These are phyloP conservation scores for Backusella parvicylindrica DNA, from an alignment of 192 early-diverging fungal genomes.

Conservation along the genomic window DNA sequence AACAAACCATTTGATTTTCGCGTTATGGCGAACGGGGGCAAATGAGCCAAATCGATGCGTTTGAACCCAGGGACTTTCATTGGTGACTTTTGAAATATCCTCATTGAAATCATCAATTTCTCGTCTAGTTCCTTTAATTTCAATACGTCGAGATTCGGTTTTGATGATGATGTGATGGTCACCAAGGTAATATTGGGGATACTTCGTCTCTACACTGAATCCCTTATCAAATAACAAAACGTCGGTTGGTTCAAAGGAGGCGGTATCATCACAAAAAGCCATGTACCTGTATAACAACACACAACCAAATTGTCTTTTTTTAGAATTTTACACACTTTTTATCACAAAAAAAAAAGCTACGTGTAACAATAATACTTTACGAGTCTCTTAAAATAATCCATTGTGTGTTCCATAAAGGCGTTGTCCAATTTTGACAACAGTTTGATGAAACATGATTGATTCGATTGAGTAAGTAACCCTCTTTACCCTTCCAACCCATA, in stretches of 20 bases:
- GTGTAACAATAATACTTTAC: slow-evolving; percentile 9
- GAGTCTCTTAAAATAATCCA: slow-evolving; percentile 75
- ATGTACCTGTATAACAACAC: slow-evolving; percentile 28
- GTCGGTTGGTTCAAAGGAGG: slow-evolving; percentile 33
- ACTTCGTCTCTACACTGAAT: slow-evolving; percentile 27
- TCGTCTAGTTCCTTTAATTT: slow-evolving; percentile 62
- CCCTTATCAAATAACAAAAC: slow-evolving; percentile 51
- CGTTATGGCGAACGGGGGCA: slow-evolving; percentile 63
- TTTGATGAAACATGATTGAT: slow-evolving; percentile 46
- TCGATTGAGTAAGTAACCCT: slow-evolving; percentile 61
- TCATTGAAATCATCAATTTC: slow-evolving; percentile 60
- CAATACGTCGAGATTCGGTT: slow-evolving; percentile 57
- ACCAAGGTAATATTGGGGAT: slow-evolving; percentile 31
- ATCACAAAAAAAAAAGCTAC: background rate
- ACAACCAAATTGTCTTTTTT: background rate
- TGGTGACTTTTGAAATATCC: slow-evolving; percentile 52
- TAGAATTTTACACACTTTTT: background rate
- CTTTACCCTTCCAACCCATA: slow-evolving; percentile 82
- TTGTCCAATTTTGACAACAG: slow-evolving; percentile 31
- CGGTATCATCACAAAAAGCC: slow-evolving; percentile 39
- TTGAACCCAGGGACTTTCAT: slow-evolving; percentile 57
- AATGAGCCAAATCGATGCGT: slow-evolving; percentile 66
- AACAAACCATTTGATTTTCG: slow-evolving; percentile 67
- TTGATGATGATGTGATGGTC: slow-evolving; percentile 56
- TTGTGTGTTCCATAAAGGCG: slow-evolving; percentile 48